Conservation (phyloP, 169 alveolate species). For the Eimeria acervulina region DNA sequence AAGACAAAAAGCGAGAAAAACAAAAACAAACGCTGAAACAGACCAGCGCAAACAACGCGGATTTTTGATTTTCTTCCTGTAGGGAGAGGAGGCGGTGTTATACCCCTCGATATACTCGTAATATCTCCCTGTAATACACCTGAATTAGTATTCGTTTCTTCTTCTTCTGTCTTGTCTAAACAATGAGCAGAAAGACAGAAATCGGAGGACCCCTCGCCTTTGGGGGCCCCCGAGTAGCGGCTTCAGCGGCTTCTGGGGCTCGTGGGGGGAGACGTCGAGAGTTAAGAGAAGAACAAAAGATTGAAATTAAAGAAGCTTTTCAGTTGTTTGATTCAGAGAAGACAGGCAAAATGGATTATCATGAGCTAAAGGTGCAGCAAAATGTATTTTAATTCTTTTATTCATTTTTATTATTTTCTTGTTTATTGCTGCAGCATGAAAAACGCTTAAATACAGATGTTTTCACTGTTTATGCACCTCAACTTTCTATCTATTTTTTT, state of each 20-base stretch:
- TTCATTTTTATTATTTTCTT: not conserved
- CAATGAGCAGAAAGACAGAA: conserved; percentile 14
- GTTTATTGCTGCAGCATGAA: not conserved
- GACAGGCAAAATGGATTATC: conserved; percentile 97
- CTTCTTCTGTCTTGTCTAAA: not conserved
- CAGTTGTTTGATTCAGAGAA: conserved; percentile 98
- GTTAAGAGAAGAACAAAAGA: conserved; percentile 96
- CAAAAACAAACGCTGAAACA: too few species aligned
- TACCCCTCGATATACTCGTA: too few species aligned
- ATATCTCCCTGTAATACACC: too few species aligned
- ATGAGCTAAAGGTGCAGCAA: conserved; percentile 96
- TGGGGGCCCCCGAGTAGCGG: conserved; percentile 48
- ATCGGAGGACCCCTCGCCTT: conserved; percentile 33
- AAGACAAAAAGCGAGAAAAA: too few species aligned
- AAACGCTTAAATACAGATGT: too few species aligned
- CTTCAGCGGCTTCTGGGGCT: conserved; percentile 10
- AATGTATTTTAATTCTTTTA: too few species aligned
- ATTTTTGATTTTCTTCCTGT: too few species aligned
- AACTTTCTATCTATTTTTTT: not conserved
- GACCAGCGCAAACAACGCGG: too few species aligned
- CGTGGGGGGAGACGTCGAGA: conserved; percentile 86
- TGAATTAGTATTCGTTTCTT: too few species aligned
- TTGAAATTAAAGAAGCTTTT: conserved; percentile 99
- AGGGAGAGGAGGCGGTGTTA: too few species aligned
- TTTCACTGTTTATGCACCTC: too few species aligned